Evolutionary conservation across 1,139 yeast species (phyloP).

Genomic region (Hanseniaspora gamundiae): DNA sequence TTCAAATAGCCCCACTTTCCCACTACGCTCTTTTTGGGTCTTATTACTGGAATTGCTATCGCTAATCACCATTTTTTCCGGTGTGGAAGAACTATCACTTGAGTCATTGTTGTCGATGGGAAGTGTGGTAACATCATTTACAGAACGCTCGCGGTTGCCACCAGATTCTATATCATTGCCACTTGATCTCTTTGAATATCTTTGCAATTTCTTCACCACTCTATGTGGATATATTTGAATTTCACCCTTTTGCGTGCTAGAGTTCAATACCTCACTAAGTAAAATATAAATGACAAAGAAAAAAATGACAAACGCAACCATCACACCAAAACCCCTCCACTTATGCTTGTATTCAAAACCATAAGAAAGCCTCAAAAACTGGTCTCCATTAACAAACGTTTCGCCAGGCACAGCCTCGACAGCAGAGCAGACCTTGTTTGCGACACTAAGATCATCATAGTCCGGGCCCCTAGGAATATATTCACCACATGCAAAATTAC

Average conservation of each 20-base stretch:
- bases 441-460: constrained; percentile 27
- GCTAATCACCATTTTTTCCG: constrained; percentile 6
- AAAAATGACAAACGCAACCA: constrained; percentile 34
- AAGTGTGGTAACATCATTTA: background rate
- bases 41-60: too few species aligned
- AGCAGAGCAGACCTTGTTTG: constrained; percentile 33
- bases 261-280: constrained; percentile 54
- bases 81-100: constrained; percentile 4
- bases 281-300: constrained; percentile 29
- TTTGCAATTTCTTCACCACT: constrained; percentile 26
- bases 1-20: too few species aligned
- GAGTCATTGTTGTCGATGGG: constrained; percentile 3
- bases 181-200: constrained; percentile 9
- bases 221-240: constrained; percentile 53
- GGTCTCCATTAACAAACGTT: constrained; percentile 29
- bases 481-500: constrained; percentile 31
- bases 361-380: constrained; percentile 25
- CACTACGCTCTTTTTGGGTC: too few species aligned
- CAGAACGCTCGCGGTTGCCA: background rate
- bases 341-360: constrained; percentile 43
- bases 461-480: constrained; percentile 24
- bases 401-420: constrained; percentile 29
- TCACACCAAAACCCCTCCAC: constrained; percentile 58
- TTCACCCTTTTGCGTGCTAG: constrained; percentile 78
- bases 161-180: background rate